These are phyloP conservation scores for Gossypium thurberi DNA, from an alignment of 345 rosid species.

Conservation along the genomic window DNA sequence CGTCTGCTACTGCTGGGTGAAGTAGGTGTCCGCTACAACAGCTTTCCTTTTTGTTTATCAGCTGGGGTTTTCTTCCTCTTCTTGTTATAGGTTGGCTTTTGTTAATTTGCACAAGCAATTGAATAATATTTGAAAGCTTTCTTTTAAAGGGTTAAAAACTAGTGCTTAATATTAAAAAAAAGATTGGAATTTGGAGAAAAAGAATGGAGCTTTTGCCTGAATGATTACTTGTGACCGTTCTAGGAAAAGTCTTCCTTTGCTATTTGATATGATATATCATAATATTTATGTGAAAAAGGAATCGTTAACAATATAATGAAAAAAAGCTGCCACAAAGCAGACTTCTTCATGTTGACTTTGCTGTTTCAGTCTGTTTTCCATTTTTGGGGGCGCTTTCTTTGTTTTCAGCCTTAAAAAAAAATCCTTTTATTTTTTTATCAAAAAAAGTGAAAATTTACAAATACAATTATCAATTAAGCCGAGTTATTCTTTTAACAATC, in stretches of 20 bases:
- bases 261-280: neutral
- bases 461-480: no score
- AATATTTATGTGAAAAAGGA: neutral
- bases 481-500: no score
- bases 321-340: constrained; percentile 22
- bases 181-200: constrained; percentile 4
- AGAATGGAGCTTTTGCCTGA: constrained; percentile 4
- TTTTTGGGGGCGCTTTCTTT: neutral
- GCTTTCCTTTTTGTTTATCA: neutral
- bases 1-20: neutral
- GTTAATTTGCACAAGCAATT: constrained; percentile 23
- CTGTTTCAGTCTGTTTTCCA: constrained; percentile 2
- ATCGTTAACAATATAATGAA: neutral
- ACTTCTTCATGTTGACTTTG: constrained; percentile 37
- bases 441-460: no score
- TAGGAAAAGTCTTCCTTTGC: neutral
- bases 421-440: no score
- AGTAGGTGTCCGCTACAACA: neutral
- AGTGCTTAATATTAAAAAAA: neutral
- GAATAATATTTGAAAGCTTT: constrained; percentile 20
- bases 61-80: neutral
- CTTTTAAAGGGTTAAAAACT: neutral
- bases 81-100: neutral
- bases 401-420: neutral
- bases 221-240: constrained; percentile 17